These are phyloP conservation scores for Flaveria floridana DNA, from an alignment of 140 eudicot species.

Conservation along the genomic window DNA sequence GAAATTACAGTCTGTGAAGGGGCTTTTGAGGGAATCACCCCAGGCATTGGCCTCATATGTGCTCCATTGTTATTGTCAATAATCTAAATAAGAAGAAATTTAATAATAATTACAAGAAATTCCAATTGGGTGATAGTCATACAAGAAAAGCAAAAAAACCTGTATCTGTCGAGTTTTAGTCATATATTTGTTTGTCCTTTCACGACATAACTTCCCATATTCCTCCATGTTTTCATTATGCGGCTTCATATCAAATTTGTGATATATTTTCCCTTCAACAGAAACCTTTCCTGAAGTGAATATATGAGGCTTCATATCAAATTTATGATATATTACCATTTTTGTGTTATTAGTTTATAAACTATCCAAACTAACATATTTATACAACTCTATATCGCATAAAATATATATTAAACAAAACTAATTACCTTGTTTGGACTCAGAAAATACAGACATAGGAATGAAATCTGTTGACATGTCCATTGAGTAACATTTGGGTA, in stretches of 20 bases:
- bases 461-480: constrained; percentile 79
- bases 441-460: constrained; percentile 91
- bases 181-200: constrained; percentile 66
- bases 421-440: constrained; percentile 71
- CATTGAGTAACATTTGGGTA: constrained; percentile 72
- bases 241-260: constrained; percentile 95
- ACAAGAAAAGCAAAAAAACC: constrained; percentile 39
- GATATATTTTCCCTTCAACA: constrained; percentile 77
- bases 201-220: constrained; percentile 79
- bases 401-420: neutral
- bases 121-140: neutral
- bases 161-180: constrained; percentile 71
- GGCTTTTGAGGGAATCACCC: constrained; percentile 38
- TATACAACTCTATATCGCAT: neutral
- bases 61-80: constrained; percentile 69
- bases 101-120: constrained; percentile 11
- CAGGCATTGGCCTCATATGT: constrained; percentile 84
- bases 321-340: constrained; percentile 11
- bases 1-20: constrained; percentile 41
- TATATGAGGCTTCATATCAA: constrained; percentile 17
- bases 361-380: neutral
- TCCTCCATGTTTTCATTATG: constrained; percentile 61
- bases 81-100: constrained; percentile 44
- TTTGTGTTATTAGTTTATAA: constrained; percentile 3
- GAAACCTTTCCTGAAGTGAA: constrained; percentile 51